Percentiles rank a stretch among this genome's conserved stretches.
Conservation (phyloP, 2,329 filamentous ascomycete genomes). For the Aaosphaeria pasadenensis region DNA sequence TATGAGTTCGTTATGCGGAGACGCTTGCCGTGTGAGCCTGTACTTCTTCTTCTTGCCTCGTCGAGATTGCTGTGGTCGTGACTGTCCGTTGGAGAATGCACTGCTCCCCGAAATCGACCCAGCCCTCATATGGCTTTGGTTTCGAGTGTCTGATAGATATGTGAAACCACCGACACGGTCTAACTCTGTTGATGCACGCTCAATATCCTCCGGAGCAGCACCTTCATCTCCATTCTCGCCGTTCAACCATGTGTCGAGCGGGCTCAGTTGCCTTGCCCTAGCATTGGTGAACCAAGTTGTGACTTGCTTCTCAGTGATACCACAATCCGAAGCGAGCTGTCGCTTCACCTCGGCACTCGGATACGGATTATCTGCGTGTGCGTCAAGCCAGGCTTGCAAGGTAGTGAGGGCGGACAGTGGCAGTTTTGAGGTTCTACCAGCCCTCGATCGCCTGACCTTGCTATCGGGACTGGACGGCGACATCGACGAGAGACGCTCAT, state of each 20-base stretch:
- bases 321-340: constrained; percentile 25
- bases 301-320: constrained; percentile 33
- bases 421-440: constrained; percentile 26
- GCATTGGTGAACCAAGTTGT: constrained; percentile 37
- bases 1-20: constrained; percentile 12
- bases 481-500: constrained; percentile 3
- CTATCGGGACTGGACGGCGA: constrained; percentile 4
- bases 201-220: constrained; percentile 10
- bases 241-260: constrained; percentile 8
- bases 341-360: constrained; percentile 27
- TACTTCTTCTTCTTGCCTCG: constrained; percentile 39
- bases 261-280: constrained; percentile 23
- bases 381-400: constrained; percentile 28
- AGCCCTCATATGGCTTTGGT: constrained; percentile 1
- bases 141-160: constrained; percentile 4
- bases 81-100: constrained; percentile 2
- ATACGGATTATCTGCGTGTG: constrained; percentile 28
- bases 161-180: constrained; percentile 3
- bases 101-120: constrained; percentile 8
- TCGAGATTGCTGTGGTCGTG: constrained; percentile 11
- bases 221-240: constrained; percentile 19
- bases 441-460: constrained; percentile 26
- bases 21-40: constrained; percentile 1
- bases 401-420: constrained; percentile 22
- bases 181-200: constrained; percentile 8